These are phyloP conservation scores for Carpinus viminea DNA, from an alignment of 306 rosid genomes.

Conservation along the genomic window DNA sequence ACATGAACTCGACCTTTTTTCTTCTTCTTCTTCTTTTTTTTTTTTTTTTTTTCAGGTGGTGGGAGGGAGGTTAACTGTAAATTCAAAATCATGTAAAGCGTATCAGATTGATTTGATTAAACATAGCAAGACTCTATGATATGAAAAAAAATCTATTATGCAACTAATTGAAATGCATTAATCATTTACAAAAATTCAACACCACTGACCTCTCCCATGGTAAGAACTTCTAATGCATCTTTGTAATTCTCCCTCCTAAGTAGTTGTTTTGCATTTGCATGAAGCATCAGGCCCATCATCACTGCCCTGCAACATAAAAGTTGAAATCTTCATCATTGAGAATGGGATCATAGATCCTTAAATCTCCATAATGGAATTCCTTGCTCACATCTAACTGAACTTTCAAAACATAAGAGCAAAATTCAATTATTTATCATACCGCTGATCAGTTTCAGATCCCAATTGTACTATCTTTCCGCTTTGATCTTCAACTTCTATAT, in stretches of 20 bases:
- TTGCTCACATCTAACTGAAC: conserved; percentile 15
- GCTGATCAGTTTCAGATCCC: conserved; percentile 79
- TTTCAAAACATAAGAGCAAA: conserved; percentile 6
- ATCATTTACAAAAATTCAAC: conserved; percentile 2
- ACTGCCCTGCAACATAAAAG: conserved; percentile 65
- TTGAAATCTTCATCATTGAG: conserved; percentile 28
- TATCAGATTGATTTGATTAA: not conserved
- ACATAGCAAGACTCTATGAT: not conserved
- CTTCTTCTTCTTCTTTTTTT: too few species aligned
- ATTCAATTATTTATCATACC: conserved; percentile 41
- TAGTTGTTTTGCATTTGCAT: conserved; percentile 73
- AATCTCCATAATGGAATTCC: conserved; percentile 7
- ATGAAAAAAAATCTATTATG: not conserved
- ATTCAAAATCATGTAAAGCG: not conserved
- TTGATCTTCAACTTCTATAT: conserved; percentile 87
- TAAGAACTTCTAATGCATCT: conserved; percentile 86
- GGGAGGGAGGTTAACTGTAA: not conserved
- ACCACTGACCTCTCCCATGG: conserved; percentile 83
- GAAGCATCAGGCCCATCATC: conserved; percentile 98
- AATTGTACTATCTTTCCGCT: conserved; percentile 74
- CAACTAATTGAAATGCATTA: not conserved
- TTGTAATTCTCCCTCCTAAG: conserved; percentile 53
- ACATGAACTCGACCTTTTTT: not conserved
- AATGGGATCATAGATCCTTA: conserved; percentile 19
- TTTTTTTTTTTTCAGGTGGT: too few species aligned